phyloP scores from a whole-genome alignment of 2,329 filamentous ascomycete genomes.

The Lizonia empirigonia region DNA sequence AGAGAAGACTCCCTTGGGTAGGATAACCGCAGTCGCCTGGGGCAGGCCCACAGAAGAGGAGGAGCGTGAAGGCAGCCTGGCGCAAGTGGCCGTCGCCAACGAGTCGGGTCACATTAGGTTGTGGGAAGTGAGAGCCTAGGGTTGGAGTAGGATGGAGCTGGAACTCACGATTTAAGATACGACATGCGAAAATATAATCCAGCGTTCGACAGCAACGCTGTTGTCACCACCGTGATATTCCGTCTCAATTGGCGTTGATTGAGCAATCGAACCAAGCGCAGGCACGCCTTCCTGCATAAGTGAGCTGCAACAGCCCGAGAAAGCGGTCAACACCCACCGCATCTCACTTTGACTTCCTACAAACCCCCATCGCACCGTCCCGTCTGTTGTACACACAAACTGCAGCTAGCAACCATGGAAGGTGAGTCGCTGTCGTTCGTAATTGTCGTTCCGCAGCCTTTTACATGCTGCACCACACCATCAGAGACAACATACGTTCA shows the following conservation, averaged over 20 bases:
- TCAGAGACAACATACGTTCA: slow-evolving; percentile 8
- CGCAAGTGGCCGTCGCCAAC: slow-evolving; percentile 80
- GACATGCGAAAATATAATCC: neutral
- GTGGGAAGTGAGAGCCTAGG: slow-evolving; percentile 68
- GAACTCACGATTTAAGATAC: neutral
- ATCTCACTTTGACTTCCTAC: neutral
- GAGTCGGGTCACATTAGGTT: slow-evolving; percentile 85
- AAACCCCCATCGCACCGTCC: no score
- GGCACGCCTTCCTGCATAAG: neutral
- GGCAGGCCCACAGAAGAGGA: slow-evolving; percentile 54
- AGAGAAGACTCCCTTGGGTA: slow-evolving; percentile 81
- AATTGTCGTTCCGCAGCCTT: neutral
- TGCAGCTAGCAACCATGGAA: slow-evolving; percentile 4
- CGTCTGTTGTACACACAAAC: neutral
- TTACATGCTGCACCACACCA: neutral
- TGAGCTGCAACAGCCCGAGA: neutral
- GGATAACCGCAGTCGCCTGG: slow-evolving; percentile 67
- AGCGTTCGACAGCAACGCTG: neutral
- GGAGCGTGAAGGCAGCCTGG: slow-evolving; percentile 64
- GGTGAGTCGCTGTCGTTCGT: neutral
- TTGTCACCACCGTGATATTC: neutral
- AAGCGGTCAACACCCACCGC: neutral
- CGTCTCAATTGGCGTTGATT: no score
- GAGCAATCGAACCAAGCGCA: no score
- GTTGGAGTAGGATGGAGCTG: neutral